phyloP scores from a whole-genome alignment of 805 yeast genomes.

The Candida odintsovae region DNA sequence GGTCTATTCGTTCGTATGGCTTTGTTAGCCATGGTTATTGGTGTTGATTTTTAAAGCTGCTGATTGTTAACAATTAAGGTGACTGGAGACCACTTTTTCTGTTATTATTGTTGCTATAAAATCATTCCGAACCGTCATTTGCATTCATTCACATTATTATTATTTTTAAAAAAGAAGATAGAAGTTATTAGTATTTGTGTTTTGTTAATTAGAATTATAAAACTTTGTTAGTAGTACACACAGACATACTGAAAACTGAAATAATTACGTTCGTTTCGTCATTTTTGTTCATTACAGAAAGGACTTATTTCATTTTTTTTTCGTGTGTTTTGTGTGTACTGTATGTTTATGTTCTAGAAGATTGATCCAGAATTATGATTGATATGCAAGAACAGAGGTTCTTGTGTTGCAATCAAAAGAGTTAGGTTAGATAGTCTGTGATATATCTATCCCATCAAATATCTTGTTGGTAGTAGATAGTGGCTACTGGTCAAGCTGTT shows the following conservation, averaged over 20 bases:
- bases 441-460: too few relatives aligned
- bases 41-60: constrained; percentile 65
- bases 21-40: constrained; percentile 93
- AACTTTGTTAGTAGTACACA: neutral
- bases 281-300: neutral
- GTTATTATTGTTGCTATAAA: neutral
- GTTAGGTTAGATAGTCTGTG: too few relatives aligned
- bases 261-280: neutral
- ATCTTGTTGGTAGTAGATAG: too few relatives aligned
- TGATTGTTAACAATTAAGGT: neutral
- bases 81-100: constrained; percentile 20
- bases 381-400: neutral
- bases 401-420: neutral
- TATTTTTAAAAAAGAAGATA: neutral
- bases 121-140: neutral
- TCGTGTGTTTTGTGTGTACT: constrained; percentile 1
- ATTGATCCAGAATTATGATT: neutral
- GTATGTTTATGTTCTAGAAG: constrained; percentile 1
- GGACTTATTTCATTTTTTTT: constrained; percentile 3
- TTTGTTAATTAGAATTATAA: neutral
- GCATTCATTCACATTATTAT: neutral
- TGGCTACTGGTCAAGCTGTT: too few relatives aligned
- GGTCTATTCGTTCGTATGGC: constrained; percentile 99
- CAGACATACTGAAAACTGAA: neutral
- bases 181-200: neutral